phyloP scores from a whole-genome alignment of 139 green algal species.

The Coelastrella sp. region DNA sequence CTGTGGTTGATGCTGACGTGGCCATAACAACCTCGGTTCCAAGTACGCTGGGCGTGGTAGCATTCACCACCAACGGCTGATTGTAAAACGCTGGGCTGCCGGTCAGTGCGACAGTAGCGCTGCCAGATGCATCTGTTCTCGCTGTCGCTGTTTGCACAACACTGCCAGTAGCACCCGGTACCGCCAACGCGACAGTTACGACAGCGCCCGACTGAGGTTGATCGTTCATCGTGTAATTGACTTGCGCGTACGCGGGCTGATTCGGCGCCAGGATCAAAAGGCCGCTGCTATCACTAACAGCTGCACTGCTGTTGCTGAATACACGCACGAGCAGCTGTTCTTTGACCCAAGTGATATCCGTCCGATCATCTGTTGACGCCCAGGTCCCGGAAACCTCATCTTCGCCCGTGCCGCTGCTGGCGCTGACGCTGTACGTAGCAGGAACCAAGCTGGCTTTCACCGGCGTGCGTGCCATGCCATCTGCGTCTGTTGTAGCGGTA shows the following conservation, averaged over 20 bases:
- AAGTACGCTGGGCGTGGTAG: not conserved
- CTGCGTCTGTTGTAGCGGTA: not conserved
- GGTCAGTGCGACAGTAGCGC: not conserved
- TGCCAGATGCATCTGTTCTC: not conserved
- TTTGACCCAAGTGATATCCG: slow-evolving; percentile 1
- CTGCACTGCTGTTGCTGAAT: not conserved
- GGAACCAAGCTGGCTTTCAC: not conserved
- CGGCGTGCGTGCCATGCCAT: not conserved
- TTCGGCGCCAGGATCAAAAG: not conserved
- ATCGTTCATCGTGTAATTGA: not conserved
- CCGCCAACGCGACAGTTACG: not conserved
- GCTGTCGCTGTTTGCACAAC: not conserved
- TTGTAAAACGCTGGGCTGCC: not conserved
- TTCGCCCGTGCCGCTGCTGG: not conserved
- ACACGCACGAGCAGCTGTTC: not conserved
- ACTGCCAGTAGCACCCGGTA: not conserved
- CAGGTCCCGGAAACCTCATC: not conserved
- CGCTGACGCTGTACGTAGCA: not conserved
- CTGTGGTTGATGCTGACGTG: not conserved
- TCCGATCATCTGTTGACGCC: not conserved
- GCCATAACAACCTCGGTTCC: not conserved
- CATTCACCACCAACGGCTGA: not conserved
- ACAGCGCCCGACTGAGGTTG: not conserved
- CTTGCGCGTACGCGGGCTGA: not conserved
- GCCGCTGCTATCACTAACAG: not conserved